These are phyloP conservation scores for Oryza brachyantha DNA, from an alignment of 176 grass and related monocot genomes.

Conservation along the genomic window DNA sequence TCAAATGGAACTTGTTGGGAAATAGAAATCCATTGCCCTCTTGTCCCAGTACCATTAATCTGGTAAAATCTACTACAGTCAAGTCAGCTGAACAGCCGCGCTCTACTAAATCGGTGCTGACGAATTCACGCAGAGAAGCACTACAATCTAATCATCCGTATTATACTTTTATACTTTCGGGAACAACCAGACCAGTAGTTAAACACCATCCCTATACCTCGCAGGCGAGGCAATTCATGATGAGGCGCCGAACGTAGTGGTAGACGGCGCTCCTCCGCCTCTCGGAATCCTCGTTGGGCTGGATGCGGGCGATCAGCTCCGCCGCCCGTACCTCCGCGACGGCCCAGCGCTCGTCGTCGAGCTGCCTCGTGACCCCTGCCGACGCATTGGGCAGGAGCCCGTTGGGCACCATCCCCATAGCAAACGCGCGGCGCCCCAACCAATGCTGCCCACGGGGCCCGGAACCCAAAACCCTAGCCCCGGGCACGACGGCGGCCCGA, in stretches of 20 bases:
- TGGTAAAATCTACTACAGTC: neutral
- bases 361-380: slow-evolving; percentile 39
- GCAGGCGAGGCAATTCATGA: slow-evolving; percentile 74
- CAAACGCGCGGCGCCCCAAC: neutral
- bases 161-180: neutral
- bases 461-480: slow-evolving; percentile 19
- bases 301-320: slow-evolving; percentile 71
- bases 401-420: slow-evolving; percentile 55
- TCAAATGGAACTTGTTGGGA: neutral
- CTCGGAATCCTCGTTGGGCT: slow-evolving; percentile 75
- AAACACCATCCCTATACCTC: slow-evolving; percentile 36
- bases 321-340: slow-evolving; percentile 59
- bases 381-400: slow-evolving; percentile 68
- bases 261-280: slow-evolving; percentile 59
- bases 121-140: neutral
- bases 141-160: neutral
- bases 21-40: neutral
- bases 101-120: neutral
- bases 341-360: slow-evolving; percentile 63
- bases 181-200: neutral
- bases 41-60: neutral
- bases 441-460: slow-evolving; percentile 16
- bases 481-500: neutral
- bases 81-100: neutral
- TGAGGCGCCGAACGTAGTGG: slow-evolving; percentile 65